Evolutionary conservation across 805 yeast species (phyloP).

Genomic region (Candida silvicultrix): DNA sequence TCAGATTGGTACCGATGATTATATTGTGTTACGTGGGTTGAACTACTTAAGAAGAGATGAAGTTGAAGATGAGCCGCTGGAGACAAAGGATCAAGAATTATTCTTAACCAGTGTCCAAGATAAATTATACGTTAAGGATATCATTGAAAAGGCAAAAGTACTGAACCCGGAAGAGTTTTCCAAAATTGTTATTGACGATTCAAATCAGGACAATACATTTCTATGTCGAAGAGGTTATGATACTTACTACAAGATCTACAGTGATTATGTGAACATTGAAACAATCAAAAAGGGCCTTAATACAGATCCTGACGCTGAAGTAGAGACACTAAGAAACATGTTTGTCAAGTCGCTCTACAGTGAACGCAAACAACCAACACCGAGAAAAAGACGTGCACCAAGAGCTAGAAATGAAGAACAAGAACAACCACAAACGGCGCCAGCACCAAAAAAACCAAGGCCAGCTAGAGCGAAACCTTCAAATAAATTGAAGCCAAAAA

Average conservation of each 20-base stretch:
- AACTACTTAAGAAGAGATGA: slow-evolving; percentile 41
- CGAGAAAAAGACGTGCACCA: neutral
- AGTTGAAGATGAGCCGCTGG: slow-evolving; percentile 24
- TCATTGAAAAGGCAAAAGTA: slow-evolving; percentile 39
- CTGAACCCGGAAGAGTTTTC: slow-evolving; percentile 30
- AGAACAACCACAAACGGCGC: neutral
- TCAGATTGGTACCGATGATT: slow-evolving; percentile 40
- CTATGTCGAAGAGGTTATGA: slow-evolving; percentile 28
- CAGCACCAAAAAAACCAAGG: neutral
- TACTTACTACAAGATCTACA: slow-evolving; percentile 21
- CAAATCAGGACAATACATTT: slow-evolving; percentile 25
- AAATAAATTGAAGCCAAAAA: neutral
- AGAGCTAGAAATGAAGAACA: neutral
- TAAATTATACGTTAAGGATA: slow-evolving; percentile 35
- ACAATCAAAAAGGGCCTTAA: slow-evolving; percentile 13
- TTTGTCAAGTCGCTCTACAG: slow-evolving; percentile 8
- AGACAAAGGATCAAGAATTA: slow-evolving; percentile 36
- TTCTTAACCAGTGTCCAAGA: slow-evolving; percentile 47
- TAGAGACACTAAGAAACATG: slow-evolving; percentile 19
- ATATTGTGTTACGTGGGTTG: slow-evolving; percentile 41
- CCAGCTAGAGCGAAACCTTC: neutral
- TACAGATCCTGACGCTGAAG: slow-evolving; percentile 20
- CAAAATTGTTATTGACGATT: slow-evolving; percentile 30
- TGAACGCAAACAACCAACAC: slow-evolving; percentile 8
- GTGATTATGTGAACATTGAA: slow-evolving; percentile 17